Percentiles rank a stretch among this genome's conserved stretches.
These are phyloP conservation scores for Termitomyces sp. DNA, from an alignment of 768 basidiomycete genomes.

Conservation along the genomic window DNA sequence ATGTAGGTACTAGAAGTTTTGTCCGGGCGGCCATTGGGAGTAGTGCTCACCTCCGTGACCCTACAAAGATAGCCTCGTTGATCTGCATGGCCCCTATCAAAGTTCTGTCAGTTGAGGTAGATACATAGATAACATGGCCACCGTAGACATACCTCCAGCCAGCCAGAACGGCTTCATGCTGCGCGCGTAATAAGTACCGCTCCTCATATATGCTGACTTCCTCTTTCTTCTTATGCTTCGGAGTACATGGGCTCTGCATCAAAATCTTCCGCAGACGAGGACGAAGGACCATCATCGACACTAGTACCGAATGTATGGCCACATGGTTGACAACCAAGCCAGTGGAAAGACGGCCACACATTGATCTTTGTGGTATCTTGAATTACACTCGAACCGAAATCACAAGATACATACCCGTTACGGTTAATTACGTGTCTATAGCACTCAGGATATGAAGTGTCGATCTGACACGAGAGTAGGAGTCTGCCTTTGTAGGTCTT, in stretches of 20 bases:
- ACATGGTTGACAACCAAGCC: slow-evolving; percentile 58
- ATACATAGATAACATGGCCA: no score
- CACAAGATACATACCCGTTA: slow-evolving; percentile 40
- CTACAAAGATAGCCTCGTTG: slow-evolving; percentile 63
- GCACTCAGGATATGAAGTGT: slow-evolving; percentile 26
- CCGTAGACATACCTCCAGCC: no score
- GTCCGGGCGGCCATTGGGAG: slow-evolving; percentile 34
- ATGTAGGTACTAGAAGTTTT: slow-evolving; percentile 42
- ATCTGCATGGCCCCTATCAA: slow-evolving; percentile 54
- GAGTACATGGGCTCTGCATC: slow-evolving; percentile 38
- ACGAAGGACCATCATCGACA: no score
- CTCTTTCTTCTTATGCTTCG: slow-evolving; percentile 12
- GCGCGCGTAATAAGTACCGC: no score
- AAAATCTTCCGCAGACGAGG: neutral
- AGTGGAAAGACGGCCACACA: slow-evolving; percentile 54
- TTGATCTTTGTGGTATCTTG: slow-evolving; percentile 46
- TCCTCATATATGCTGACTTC: slow-evolving; percentile 40
- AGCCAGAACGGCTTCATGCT: no score
- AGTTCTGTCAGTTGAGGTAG: no score
- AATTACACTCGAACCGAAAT: slow-evolving; percentile 31
- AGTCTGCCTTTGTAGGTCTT: slow-evolving; percentile 27
- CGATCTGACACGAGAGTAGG: slow-evolving; percentile 52
- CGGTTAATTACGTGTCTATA: slow-evolving; percentile 54
- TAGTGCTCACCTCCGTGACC: slow-evolving; percentile 31
- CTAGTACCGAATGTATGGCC: no score